phyloP scores from a whole-genome alignment of 257 asterid genomes.

The Ilex aquifolium region DNA sequence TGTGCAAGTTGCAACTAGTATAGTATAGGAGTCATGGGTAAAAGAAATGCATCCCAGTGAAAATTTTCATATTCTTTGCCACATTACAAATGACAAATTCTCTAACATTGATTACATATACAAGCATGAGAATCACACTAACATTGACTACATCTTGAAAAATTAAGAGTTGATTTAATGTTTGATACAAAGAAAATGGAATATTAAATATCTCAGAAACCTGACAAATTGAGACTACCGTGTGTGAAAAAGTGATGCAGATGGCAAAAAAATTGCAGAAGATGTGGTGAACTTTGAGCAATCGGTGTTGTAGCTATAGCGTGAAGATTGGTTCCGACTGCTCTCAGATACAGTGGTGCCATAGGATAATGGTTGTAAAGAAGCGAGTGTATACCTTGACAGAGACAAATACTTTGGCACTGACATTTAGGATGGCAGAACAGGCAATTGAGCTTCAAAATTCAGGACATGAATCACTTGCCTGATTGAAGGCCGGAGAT shows the following conservation, averaged over 20 bases:
- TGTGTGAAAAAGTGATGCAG: not conserved
- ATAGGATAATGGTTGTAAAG: slow-evolving; percentile 1
- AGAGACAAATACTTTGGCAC: slow-evolving; percentile 17
- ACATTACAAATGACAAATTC: too few species aligned
- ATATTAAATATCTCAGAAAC: too few species aligned
- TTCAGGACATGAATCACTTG: slow-evolving; percentile 28
- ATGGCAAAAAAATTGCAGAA: not conserved
- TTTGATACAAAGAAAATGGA: too few species aligned
- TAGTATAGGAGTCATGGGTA: too few species aligned
- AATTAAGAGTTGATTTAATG: too few species aligned
- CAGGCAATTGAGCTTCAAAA: slow-evolving; percentile 26
- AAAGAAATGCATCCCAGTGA: too few species aligned
- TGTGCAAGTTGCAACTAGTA: too few species aligned
- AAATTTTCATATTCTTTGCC: too few species aligned
- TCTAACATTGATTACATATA: too few species aligned
- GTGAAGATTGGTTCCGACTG: not conserved
- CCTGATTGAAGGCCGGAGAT: slow-evolving; percentile 29
- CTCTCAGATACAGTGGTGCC: not conserved
- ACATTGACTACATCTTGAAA: too few species aligned
- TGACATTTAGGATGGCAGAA: slow-evolving; percentile 31
- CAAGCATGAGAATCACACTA: too few species aligned
- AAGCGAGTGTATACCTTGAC: not conserved
- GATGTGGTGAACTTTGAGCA: slow-evolving; percentile 4
- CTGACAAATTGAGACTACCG: not conserved
- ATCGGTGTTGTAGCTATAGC: too few species aligned